Evolutionary conservation across 495 filamentous ascomycete species (phyloP).

Genomic region (Oidiodendron maius): DNA sequence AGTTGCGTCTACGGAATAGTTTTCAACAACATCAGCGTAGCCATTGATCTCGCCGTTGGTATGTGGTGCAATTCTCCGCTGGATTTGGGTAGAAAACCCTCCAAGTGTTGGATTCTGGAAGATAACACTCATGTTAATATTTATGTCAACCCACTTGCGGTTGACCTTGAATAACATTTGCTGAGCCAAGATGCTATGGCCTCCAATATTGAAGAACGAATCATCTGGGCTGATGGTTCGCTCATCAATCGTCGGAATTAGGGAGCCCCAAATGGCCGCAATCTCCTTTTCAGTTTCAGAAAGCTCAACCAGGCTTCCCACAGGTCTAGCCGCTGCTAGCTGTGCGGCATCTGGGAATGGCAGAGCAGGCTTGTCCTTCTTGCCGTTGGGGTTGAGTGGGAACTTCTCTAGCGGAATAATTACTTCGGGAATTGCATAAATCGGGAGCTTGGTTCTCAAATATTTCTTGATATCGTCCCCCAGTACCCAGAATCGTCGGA

Average conservation of each 20-base stretch:
- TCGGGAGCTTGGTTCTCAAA: conserved; percentile 68
- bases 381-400: conserved; percentile 91
- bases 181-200: conserved; percentile 82
- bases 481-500: conserved; percentile 60
- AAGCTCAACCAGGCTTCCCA: conserved; percentile 14
- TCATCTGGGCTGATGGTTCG: conserved; percentile 56
- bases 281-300: conserved; percentile 60
- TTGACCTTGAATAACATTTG: conserved; percentile 62
- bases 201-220: conserved; percentile 83
- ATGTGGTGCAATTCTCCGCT: conserved; percentile 43
- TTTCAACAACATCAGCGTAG: conserved; percentile 39
- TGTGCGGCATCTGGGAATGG: conserved; percentile 83
- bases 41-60: conserved; percentile 25
- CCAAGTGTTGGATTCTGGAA: conserved; percentile 71
- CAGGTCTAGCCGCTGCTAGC: conserved; percentile 36
- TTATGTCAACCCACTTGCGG: conserved; percentile 37
- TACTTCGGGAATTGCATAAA: conserved; percentile 74
- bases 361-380: conserved; percentile 83
- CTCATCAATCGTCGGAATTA: conserved; percentile 36
- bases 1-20: conserved; percentile 63
- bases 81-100: conserved; percentile 69
- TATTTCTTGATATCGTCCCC: conserved; percentile 69
- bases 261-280: conserved; percentile 60
- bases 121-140: conserved; percentile 71
- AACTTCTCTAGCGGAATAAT: conserved; percentile 75